Evolutionary conservation across 1,284 basidiomycete genomes (phyloP).

Genomic region (Lentinula novae-zelandiae): DNA sequence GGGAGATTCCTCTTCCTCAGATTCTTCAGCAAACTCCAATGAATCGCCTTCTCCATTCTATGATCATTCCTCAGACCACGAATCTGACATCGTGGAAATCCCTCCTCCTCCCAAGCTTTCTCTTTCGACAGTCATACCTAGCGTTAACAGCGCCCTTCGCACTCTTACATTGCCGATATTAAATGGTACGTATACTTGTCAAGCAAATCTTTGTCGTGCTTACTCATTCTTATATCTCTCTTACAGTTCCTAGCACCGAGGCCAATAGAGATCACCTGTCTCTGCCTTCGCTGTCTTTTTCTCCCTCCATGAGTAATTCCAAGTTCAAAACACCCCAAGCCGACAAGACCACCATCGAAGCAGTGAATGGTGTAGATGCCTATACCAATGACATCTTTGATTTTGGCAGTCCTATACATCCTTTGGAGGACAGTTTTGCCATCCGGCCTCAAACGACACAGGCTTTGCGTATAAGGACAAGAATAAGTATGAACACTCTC

Average conservation of each 20-base stretch:
- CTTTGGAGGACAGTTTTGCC: background rate
- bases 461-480: background rate
- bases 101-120: constrained; percentile 11
- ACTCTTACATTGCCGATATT: background rate
- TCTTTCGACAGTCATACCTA: background rate
- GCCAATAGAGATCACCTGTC: background rate
- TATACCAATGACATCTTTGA: background rate
- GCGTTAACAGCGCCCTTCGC: background rate
- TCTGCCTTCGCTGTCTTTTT: background rate
- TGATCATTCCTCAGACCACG: constrained; percentile 30
- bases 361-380: background rate
- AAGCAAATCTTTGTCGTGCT: background rate
- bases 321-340: background rate
- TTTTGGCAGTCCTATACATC: background rate
- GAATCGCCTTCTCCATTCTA: constrained; percentile 19
- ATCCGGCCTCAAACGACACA: background rate
- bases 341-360: background rate
- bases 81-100: constrained; percentile 58
- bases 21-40: constrained; percentile 1
- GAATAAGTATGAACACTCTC: background rate
- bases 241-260: background rate
- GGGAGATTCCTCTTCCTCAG: constrained; percentile 25
- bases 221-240: background rate
- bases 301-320: background rate
- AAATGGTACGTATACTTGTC: background rate